Evolutionary conservation across 257 asterid species (phyloP), one percentile per base, ranked within the genome.

Genomic region (Gentiana straminea): DNA sequence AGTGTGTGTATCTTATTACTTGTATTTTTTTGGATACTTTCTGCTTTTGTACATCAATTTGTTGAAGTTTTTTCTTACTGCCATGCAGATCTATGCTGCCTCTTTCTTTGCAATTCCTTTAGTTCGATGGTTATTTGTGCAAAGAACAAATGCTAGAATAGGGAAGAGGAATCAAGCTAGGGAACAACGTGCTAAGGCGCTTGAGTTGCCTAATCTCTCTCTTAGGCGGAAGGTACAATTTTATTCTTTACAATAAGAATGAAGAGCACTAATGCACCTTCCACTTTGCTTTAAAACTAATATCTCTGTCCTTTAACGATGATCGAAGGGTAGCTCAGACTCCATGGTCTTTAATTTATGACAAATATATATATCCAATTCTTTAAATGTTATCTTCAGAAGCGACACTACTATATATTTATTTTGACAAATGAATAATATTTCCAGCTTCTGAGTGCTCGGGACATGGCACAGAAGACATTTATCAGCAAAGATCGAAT

Each of bases 91-190:
- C 54, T 92, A 92, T 57, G 97, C 98, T 64, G 94, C 93, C 64
- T 88, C 98, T 62, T 92, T 92, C 80, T 92, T 92, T 62, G 90
- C 86, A 48, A 91, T 91, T 68, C 98, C 98, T 58, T 54, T 83
- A 64, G 38, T 83, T 61, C 84, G 98, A 58, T 85, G 93, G 98
- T 73, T 87, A 60, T 63, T 78, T 15, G 62, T 88, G 70, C 79
- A 64, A 74, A 81, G 67, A 77, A 75, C 73, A 57, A 92, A 92
- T 58, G 76, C 83, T 36, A 70, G 71, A 60, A 92, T 92, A 64
- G 72, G 67, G 38, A 72, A 73, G 70, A 83, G 94, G 70, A 92
- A 92, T 57, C 66, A 8, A 68, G 84, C 91, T 33, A 80, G 98
- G 73, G 74, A 80, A 71, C 73, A 67, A 66, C 74, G 79, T 13